Conservation (phyloP, 805 yeast genomes). For the Phaffomyces thermotolerans region DNA sequence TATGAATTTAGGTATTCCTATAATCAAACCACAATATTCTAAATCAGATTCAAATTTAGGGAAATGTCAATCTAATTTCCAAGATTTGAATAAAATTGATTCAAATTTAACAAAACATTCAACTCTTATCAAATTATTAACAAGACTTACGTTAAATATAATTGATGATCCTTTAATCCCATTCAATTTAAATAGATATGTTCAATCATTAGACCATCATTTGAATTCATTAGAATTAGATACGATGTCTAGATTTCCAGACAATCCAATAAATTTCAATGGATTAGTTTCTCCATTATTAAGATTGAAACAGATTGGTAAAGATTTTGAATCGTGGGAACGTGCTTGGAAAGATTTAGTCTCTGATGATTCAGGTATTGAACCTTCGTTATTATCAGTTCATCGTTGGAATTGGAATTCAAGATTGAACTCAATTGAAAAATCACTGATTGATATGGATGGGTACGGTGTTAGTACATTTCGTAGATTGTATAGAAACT, state of each 20-base stretch:
- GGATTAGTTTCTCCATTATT: constrained; percentile 25
- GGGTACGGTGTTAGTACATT: constrained; percentile 31
- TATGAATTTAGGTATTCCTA: constrained; percentile 57
- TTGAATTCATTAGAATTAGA: constrained; percentile 40
- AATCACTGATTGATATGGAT: constrained; percentile 38
- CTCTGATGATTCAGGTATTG: constrained; percentile 47
- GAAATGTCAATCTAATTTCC: constrained; percentile 54
- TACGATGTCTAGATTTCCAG: constrained; percentile 21
- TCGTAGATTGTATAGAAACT: constrained; percentile 62
- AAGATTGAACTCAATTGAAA: constrained; percentile 50
- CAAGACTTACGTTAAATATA: constrained; percentile 47
- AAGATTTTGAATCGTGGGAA: constrained; percentile 46
- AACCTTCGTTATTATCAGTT: constrained; percentile 65
- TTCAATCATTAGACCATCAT: constrained; percentile 36
- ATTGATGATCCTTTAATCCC: constrained; percentile 76
- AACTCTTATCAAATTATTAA: constrained; percentile 48
- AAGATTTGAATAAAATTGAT: constrained; percentile 45
- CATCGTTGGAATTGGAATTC: constrained; percentile 79
- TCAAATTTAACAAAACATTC: constrained; percentile 48
- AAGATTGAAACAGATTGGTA: constrained; percentile 37
- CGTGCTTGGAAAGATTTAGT: constrained; percentile 58
- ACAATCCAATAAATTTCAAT: constrained; percentile 23
- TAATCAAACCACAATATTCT: constrained; percentile 53
- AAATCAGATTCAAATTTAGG: neutral
- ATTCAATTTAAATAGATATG: constrained; percentile 44